These are phyloP conservation scores for Combretum micranthum DNA, from an alignment of 345 rosid genomes.

Conservation along the genomic window DNA sequence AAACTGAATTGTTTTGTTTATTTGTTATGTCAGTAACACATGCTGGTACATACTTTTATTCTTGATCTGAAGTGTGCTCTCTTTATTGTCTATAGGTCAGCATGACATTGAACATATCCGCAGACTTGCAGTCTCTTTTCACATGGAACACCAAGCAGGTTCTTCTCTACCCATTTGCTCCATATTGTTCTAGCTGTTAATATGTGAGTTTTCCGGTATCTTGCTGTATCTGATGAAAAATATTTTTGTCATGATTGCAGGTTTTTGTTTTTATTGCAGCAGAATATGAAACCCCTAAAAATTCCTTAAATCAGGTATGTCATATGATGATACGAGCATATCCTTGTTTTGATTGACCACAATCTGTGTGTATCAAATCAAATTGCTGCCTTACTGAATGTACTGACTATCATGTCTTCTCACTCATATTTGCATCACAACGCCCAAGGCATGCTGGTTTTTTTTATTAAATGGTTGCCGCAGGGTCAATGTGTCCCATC, in stretches of 20 bases:
- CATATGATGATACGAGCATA: too few relatives aligned
- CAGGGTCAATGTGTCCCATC: too few relatives aligned
- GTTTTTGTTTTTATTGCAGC: conserved; percentile 82
- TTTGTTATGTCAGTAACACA: too few relatives aligned
- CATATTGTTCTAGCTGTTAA: not conserved
- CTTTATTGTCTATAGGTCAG: conserved; percentile 58
- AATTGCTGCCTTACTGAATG: not conserved
- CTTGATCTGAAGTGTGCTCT: not conserved
- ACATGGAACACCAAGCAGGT: conserved; percentile 99
- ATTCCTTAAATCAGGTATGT: conserved; percentile 82
- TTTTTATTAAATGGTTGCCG: too few relatives aligned
- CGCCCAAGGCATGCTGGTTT: too few relatives aligned
- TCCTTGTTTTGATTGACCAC: not conserved
- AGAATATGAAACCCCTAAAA: conserved; percentile 74
- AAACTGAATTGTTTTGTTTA: too few relatives aligned
- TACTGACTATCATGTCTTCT: too few relatives aligned
- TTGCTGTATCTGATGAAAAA: not conserved
- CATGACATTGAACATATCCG: conserved; percentile 76
- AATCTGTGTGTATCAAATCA: not conserved
- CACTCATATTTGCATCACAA: too few relatives aligned
- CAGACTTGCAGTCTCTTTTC: conserved; percentile 78
- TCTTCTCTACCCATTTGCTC: not conserved
- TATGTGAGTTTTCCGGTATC: not conserved
- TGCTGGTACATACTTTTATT: too few relatives aligned
- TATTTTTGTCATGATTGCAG: conserved; percentile 27